These are phyloP conservation scores for Penicillium herquei DNA, from an alignment of 495 filamentous ascomycete species.

Conservation along the genomic window DNA sequence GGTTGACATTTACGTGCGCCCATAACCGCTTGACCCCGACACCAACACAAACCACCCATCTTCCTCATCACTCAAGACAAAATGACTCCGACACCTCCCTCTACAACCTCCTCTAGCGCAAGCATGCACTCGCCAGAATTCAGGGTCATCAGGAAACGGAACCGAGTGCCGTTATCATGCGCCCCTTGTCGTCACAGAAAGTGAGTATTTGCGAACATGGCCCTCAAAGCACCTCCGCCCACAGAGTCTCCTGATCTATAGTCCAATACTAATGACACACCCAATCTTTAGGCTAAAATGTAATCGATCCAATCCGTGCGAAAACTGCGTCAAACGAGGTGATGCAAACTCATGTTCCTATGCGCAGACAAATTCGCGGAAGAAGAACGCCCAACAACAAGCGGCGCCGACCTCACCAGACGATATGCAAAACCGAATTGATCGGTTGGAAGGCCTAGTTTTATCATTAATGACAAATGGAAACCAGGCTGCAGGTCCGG, in stretches of 20 bases:
- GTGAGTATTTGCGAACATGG: constrained; percentile 51
- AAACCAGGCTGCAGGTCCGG: constrained; percentile 58
- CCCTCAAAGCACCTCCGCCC: not conserved
- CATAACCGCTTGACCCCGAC: too few relatives aligned
- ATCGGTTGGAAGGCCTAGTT: constrained; percentile 92
- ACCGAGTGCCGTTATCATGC: constrained; percentile 91
- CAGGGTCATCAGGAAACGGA: constrained; percentile 88
- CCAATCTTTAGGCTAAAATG: constrained; percentile 72
- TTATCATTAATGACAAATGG: constrained; percentile 95
- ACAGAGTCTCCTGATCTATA: not conserved
- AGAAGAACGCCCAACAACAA: constrained; percentile 65
- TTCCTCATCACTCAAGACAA: constrained; percentile 4
- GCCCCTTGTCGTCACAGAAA: constrained; percentile 92
- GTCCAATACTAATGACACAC: not conserved
- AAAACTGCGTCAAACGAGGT: constrained; percentile 89
- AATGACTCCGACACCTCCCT: constrained; percentile 90
- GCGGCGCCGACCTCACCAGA: constrained; percentile 66
- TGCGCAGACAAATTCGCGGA: constrained; percentile 73
- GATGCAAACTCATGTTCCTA: constrained; percentile 87
- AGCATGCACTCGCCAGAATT: constrained; percentile 82
- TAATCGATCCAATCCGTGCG: constrained; percentile 87
- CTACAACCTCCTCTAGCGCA: constrained; percentile 72
- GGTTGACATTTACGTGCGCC: too few relatives aligned
- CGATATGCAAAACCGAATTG: constrained; percentile 99
- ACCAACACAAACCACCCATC: not conserved